These are phyloP conservation scores for Trichosanthes cucumerina DNA, from an alignment of 306 rosid species.

Conservation along the genomic window DNA sequence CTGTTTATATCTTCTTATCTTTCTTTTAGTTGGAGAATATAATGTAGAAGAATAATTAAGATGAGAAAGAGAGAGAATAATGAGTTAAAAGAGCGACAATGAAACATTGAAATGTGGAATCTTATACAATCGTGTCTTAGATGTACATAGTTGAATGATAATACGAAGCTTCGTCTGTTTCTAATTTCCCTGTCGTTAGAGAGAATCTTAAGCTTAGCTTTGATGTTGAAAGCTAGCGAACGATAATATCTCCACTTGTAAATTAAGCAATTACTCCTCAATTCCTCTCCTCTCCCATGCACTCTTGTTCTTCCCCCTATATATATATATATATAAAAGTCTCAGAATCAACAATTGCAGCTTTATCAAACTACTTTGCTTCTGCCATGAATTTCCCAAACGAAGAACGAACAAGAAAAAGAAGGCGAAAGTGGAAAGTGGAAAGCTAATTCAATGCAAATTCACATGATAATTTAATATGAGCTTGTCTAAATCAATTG, in stretches of 20 bases:
- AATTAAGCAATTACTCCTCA: neutral
- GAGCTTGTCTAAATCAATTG: no score
- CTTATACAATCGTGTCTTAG: neutral
- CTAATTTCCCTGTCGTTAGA: neutral
- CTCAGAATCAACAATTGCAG: neutral
- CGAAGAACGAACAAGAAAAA: neutral
- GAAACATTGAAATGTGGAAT: slow-evolving; percentile 7
- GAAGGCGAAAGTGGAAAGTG: neutral
- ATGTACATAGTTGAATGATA: slow-evolving; percentile 4
- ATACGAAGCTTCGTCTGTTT: neutral
- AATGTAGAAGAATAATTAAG: neutral
- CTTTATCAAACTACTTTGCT: neutral
- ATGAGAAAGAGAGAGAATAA: neutral
- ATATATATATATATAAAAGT: no score
- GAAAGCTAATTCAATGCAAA: neutral
- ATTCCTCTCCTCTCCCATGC: neutral
- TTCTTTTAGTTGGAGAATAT: neutral
- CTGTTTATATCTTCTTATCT: neutral
- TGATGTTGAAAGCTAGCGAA: neutral
- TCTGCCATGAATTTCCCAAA: neutral
- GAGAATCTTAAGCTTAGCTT: neutral
- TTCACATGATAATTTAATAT: slow-evolving; percentile 12
- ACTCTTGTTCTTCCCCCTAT: neutral
- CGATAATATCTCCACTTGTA: slow-evolving; percentile 3
- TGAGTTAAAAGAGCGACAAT: neutral